These are phyloP conservation scores for Magnaporthiopsis rhizophila DNA, from an alignment of 2,329 filamentous ascomycete species.

Conservation along the genomic window DNA sequence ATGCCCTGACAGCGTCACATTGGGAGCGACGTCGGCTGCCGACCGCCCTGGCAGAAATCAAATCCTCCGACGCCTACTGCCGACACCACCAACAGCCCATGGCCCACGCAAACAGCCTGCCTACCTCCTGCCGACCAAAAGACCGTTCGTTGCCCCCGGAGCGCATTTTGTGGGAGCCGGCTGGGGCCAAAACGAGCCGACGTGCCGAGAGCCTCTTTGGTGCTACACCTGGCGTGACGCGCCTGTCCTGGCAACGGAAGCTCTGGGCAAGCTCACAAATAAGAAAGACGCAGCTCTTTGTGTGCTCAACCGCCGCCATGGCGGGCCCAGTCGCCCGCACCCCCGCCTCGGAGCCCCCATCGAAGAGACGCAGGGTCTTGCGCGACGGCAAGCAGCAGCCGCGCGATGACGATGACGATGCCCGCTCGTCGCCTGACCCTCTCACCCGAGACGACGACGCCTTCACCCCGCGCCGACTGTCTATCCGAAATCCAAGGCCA, in stretches of 20 bases:
- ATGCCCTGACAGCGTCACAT: too few species aligned
- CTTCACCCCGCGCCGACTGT: background rate
- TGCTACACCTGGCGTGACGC: too few species aligned
- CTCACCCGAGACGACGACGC: background rate
- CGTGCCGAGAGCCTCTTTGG: background rate
- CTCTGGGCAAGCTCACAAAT: too few species aligned
- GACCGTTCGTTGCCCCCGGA: too few species aligned
- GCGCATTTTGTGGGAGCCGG: too few species aligned
- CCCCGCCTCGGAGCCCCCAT: constrained; percentile 4
- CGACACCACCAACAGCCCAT: too few species aligned
- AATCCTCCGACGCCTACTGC: too few species aligned
- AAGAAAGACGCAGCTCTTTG: background rate
- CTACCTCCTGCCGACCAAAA: too few species aligned
- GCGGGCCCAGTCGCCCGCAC: constrained; percentile 2
- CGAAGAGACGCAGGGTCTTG: constrained; percentile 1
- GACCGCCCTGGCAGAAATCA: too few species aligned
- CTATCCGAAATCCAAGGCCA: constrained; percentile 1
- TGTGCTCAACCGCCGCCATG: background rate
- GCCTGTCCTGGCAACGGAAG: too few species aligned
- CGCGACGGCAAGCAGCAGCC: background rate
- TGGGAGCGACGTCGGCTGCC: too few species aligned
- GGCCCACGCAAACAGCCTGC: too few species aligned
- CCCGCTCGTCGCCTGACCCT: background rate
- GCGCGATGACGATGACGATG: background rate
- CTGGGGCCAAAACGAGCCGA: background rate